Percentiles rank a stretch among this genome's conserved stretches.
These are phyloP conservation scores for Fraxinus americana DNA, from an alignment of 257 asterid species.

Conservation along the genomic window DNA sequence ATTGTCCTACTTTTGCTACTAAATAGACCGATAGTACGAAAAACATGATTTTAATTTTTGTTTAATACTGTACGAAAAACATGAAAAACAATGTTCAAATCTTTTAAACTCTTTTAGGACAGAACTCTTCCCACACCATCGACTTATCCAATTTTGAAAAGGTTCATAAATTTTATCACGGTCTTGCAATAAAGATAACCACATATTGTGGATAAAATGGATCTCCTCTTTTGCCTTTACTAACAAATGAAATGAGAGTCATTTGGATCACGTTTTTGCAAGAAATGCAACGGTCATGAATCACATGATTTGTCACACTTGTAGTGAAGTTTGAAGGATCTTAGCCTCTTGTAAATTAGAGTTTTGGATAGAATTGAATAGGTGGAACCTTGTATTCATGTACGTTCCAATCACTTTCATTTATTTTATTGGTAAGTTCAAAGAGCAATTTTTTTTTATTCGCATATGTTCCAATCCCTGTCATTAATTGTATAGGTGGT, in stretches of 20 bases:
- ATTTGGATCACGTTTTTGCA: slow-evolving; percentile 36
- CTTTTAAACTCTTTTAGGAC: background rate
- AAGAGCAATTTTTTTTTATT: background rate
- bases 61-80: too few species aligned
- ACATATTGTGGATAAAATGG: slow-evolving; percentile 10
- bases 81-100: background rate
- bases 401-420: background rate
- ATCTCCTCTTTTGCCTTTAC: slow-evolving; percentile 12
- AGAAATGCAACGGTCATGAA: slow-evolving; percentile 19
- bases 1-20: too few species aligned
- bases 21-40: too few species aligned
- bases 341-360: slow-evolving; percentile 3
- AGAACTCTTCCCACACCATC: background rate
- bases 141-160: background rate
- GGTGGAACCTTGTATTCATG: slow-evolving; percentile 6
- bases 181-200: slow-evolving; percentile 16
- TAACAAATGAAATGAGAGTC: slow-evolving; percentile 6
- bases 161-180: slow-evolving; percentile 29
- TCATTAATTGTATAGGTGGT: too few species aligned
- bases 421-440: background rate
- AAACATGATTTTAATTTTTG: too few species aligned
- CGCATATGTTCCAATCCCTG: too few species aligned
- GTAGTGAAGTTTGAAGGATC: slow-evolving; percentile 14
- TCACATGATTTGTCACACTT: slow-evolving; percentile 38
- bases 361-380: slow-evolving; percentile 24